phyloP scores from a whole-genome alignment of 805 yeast species.

The Yamadazyma sp. region DNA sequence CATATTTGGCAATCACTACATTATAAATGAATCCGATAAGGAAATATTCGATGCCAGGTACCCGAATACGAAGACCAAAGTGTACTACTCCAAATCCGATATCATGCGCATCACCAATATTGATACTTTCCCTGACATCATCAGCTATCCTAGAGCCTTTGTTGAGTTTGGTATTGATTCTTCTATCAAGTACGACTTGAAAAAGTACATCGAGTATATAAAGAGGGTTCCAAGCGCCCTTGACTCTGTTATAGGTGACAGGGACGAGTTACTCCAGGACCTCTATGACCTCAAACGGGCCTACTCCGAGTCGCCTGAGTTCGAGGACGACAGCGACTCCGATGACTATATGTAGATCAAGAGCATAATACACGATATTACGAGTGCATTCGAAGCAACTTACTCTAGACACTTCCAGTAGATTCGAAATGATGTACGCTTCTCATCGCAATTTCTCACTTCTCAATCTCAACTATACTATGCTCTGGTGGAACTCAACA shows the following conservation, averaged over 20 bases:
- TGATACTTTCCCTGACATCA: conserved; percentile 32
- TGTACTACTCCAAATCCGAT: conserved; percentile 11
- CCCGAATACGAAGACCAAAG: not conserved
- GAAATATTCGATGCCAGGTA: not conserved
- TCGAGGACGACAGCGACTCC: conserved; percentile 23
- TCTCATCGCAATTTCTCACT: too few relatives aligned
- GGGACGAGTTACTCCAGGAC: conserved; percentile 35
- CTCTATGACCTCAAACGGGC: conserved; percentile 30
- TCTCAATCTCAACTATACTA: not conserved
- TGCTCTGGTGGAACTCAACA: conserved; percentile 17
- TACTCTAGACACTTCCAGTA: too few relatives aligned
- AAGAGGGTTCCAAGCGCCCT: conserved; percentile 10
- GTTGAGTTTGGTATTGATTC: conserved; percentile 28
- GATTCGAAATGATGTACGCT: too few relatives aligned
- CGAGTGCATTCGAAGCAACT: not conserved
- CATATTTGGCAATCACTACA: conserved; percentile 9
- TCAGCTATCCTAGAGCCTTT: conserved; percentile 8
- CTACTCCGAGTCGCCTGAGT: conserved; percentile 34
- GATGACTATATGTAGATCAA: conserved; percentile 1
- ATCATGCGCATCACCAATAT: conserved; percentile 22
- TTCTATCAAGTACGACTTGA: conserved; percentile 26
- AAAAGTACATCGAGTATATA: conserved; percentile 26
- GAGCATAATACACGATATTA: not conserved
- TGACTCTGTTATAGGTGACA: conserved; percentile 22
- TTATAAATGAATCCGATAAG: conserved; percentile 9